Evolutionary conservation across 768 basidiomycete genomes (phyloP), one percentile per base, ranked within the genome.

Genomic region (Baorangia bicolor): DNA sequence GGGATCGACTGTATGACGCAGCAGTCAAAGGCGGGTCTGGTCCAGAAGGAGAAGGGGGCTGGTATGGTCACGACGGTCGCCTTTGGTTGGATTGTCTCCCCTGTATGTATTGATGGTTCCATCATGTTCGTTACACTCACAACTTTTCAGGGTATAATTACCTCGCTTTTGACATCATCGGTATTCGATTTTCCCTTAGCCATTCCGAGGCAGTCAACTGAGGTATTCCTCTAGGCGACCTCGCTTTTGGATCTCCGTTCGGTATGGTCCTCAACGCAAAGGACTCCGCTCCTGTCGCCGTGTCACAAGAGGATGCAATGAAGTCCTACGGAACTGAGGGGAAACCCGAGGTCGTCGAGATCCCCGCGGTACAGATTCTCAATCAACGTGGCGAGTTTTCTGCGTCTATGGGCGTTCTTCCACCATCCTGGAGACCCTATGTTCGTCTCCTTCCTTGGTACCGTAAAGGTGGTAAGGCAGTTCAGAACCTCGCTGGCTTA

Each of bases 341-440:
- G 2, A 64, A 75, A 5, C 67, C 70, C 28, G 80, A 86, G 37
- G 78, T 84, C 34, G 57, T 78, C 14, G 74, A 85, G 60, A 84
- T 94, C 41, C 90, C 92, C 5, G 94, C 92, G 5, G 86, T 92
- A 41, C 74, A 86, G 64, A 93, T 95, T 60, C 80, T 96, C 43
- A 94, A 95, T 69, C 86, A 87, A 52, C 87, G 93, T 21, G 93
- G 93, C 56, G 92, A 92, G 68, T 94, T 81, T 71, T 88, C 88
- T 4, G 90, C 91, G 57, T 85, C 90, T 0, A 84, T 93, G 77
- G 93, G 92, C 13, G 85, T 83, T 11, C 76, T 94, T 16, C 88
- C 90, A 0, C 77, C 83, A 2, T 83, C 77, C 74, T 84, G 87
- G 80, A 81, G 89, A 28, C 88, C 89, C 3, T 73, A 83, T 57